These are phyloP conservation scores for Backusella mclennaniae DNA, from an alignment of 192 early-diverging fungal genomes.

Conservation along the genomic window DNA sequence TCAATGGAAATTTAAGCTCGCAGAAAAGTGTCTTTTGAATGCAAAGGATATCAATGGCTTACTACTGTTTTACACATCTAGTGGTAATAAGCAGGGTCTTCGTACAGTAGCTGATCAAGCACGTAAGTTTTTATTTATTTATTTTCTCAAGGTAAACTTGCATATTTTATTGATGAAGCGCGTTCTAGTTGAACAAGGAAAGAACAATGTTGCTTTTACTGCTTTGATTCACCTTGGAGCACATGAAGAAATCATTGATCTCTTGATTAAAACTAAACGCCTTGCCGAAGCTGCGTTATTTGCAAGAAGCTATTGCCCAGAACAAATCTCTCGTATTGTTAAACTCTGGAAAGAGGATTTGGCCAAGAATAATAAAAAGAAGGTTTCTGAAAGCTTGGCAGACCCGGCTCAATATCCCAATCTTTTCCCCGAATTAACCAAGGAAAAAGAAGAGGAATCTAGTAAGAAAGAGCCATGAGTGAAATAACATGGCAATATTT, in stretches of 20 bases:
- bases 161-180: not conserved
- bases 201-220: constrained; percentile 91
- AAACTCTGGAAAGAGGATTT: constrained; percentile 81
- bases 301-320: constrained; percentile 85
- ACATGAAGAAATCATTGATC: constrained; percentile 78
- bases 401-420: constrained; percentile 82
- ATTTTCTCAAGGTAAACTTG: not conserved
- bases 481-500: not conserved
- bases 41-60: constrained; percentile 90
- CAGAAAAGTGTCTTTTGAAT: constrained; percentile 83
- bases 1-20: constrained; percentile 86
- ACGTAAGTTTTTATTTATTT: constrained; percentile 24
- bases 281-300: constrained; percentile 94
- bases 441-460: not conserved
- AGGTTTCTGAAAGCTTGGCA: constrained; percentile 88
- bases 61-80: constrained; percentile 86
- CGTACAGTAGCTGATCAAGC: constrained; percentile 69
- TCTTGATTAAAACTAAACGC: constrained; percentile 83
- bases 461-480: not conserved
- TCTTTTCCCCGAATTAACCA: constrained; percentile 78
- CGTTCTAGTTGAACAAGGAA: constrained; percentile 58
- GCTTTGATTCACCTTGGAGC: constrained; percentile 74
- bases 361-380: constrained; percentile 60
- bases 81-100: constrained; percentile 79
- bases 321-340: constrained; percentile 63